Evolutionary conservation across 1,284 basidiomycete species (phyloP).

Genomic region (Ustilago hordei): DNA sequence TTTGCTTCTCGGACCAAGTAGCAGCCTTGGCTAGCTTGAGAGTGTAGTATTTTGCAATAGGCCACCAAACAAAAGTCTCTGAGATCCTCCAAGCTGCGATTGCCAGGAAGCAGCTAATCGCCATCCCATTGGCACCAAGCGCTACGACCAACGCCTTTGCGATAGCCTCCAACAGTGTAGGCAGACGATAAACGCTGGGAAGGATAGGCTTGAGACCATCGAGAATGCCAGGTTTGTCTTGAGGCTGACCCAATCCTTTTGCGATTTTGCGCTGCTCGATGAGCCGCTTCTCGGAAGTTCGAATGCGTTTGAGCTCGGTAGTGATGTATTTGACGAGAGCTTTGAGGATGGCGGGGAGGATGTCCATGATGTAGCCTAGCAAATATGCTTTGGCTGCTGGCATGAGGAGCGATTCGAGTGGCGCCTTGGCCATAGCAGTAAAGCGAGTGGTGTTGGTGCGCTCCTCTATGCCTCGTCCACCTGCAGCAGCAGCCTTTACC

Average conservation of each 20-base stretch:
- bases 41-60: constrained; percentile 47
- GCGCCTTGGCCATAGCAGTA: constrained; percentile 7
- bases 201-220: constrained; percentile 27
- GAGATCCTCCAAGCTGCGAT: constrained; percentile 53
- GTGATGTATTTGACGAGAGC: constrained; percentile 52
- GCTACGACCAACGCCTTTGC: constrained; percentile 36
- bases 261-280: constrained; percentile 40
- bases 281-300: constrained; percentile 31
- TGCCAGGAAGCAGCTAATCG: constrained; percentile 49
- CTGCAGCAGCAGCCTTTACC: constrained; percentile 6
- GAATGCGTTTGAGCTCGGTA: constrained; percentile 44
- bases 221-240: constrained; percentile 9
- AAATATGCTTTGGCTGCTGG: constrained; percentile 59
- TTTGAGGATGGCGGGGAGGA: constrained; percentile 62
- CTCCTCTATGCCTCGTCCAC: constrained; percentile 3
- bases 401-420: constrained; percentile 49
- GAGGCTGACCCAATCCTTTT: constrained; percentile 18
- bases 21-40: constrained; percentile 32
- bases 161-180: constrained; percentile 30
- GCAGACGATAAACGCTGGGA: constrained; percentile 34
- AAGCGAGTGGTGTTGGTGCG: not conserved
- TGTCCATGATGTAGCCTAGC: constrained; percentile 61
- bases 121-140: constrained; percentile 53
- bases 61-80: constrained; percentile 53
- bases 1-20: constrained; percentile 10